Base-by-base conservation (phyloP, 495 filamentous ascomycete genomes). In the Aspergillus biplanus region DNA sequence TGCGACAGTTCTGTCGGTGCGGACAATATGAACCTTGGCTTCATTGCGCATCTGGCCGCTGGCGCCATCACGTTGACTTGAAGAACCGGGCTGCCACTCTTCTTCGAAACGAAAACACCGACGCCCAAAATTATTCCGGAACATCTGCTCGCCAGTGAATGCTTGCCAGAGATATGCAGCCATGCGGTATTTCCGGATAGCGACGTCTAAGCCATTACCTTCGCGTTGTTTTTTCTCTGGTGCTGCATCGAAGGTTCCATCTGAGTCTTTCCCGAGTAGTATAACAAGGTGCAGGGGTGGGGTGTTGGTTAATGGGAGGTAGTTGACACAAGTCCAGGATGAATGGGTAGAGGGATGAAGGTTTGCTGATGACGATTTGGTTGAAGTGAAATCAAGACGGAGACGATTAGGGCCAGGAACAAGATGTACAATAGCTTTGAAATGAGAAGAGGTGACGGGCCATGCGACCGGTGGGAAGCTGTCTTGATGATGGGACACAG, bases 121-220 rank as follows among this genome's bases (percentile, higher is more conserved):
- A 32, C 93, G 84, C 4, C 92, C 92, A 57, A 97, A 84, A 50
- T 87, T 88, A 73, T 94, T 89, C 61, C 92, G 90, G 73, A 85
- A 89, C 93, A 97, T 97, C 71, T 97, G 92, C 70, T 97, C 92
- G 12, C 90, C 91, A 0, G 93, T 97, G 69, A 95, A 97, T 7
- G 92, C 92, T 72, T 97, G 93, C 93, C 93, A 97, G 3, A 97
- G 82, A 71, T 97, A 96, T 16, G 92, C 93, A 27, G 92, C 88
- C 87, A 92, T 96, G 58, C 92, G 85, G 69, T 91, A 96, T 73
- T 97, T 97, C 59, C 85, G 83, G 65, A 95, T 83, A 0, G 93
- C 93, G 12, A 82, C 86, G 3, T 94, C 89, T 34, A 97, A 68
- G 3, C 83, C 85, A 70, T 94, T 94, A 5, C 90, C 92, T 81